Percentiles rank a stretch among this genome's conserved stretches.
Evolutionary conservation across 371 early-diverging fungal genomes (phyloP).

Genomic region (Apophysomyces sp.): DNA sequence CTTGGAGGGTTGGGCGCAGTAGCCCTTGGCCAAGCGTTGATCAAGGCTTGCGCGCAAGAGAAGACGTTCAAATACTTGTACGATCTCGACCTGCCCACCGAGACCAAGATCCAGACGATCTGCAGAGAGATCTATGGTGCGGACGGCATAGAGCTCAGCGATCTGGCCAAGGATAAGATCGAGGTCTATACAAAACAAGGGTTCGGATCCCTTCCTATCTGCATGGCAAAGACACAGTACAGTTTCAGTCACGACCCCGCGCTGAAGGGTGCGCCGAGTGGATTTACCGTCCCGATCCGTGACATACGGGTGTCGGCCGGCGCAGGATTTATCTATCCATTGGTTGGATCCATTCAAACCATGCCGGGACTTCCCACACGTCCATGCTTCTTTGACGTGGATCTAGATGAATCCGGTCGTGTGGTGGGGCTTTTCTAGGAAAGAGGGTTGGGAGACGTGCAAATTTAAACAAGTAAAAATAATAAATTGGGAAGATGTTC

Average conservation of each 20-base stretch:
- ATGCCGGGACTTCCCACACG: conserved; percentile 97
- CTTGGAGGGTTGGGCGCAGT: conserved; percentile 87
- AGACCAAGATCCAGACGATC: conserved; percentile 85
- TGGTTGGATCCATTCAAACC: conserved; percentile 92
- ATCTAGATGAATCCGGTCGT: conserved; percentile 82
- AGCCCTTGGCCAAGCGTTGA: conserved; percentile 80
- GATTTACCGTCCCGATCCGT: conserved; percentile 87
- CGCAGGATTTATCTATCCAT: conserved; percentile 93
- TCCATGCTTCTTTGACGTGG: conserved; percentile 94
- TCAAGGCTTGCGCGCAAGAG: conserved; percentile 60
- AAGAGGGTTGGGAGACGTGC: not conserved
- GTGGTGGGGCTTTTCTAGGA: conserved; percentile 82
- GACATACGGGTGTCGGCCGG: conserved; percentile 91
- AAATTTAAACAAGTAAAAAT: too few relatives aligned
- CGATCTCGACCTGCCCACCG: conserved; percentile 67
- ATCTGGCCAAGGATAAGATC: conserved; percentile 76
- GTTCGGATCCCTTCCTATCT: conserved; percentile 82
- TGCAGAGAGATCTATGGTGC: conserved; percentile 92
- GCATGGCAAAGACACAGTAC: conserved; percentile 97
- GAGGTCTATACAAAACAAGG: conserved; percentile 79
- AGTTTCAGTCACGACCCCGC: conserved; percentile 86
- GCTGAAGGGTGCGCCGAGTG: conserved; percentile 87
- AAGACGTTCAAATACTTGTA: conserved; percentile 80
- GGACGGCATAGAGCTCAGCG: conserved; percentile 75
- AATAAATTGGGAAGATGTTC: too few relatives aligned